Conservation (phyloP, 2,329 filamentous ascomycete genomes). For the Geoglossum cookeanum region DNA sequence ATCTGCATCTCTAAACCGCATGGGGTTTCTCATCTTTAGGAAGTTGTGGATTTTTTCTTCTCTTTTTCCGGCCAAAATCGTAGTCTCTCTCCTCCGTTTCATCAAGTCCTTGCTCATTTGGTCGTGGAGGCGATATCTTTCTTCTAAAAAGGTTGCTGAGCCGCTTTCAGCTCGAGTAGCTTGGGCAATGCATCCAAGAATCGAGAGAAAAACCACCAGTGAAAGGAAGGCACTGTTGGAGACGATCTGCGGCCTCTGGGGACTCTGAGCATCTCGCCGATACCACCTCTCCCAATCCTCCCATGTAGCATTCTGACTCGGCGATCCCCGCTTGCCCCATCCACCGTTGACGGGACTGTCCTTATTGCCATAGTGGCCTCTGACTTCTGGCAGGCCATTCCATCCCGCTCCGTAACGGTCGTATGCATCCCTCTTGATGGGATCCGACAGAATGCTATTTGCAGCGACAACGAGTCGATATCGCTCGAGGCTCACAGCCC, state of each 20-base stretch:
- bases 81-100: conserved; percentile 27
- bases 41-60: conserved; percentile 54
- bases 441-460: conserved; percentile 72
- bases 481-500: conserved; percentile 53
- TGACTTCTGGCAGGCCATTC: conserved; percentile 29
- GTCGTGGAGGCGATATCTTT: conserved; percentile 46
- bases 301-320: conserved; percentile 74
- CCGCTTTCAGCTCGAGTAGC: conserved; percentile 46
- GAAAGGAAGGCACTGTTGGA: conserved; percentile 62
- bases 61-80: conserved; percentile 12
- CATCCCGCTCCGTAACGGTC: conserved; percentile 70
- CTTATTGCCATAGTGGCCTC: conserved; percentile 23
- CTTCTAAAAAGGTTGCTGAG: conserved; percentile 42
- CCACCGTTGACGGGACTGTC: conserved; percentile 18
- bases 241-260: conserved; percentile 42
- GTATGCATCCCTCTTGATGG: conserved; percentile 59
- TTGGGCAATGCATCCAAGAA: conserved; percentile 54
- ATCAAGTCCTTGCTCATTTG: conserved; percentile 41
- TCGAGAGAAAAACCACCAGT: conserved; percentile 48
- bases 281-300: conserved; percentile 90
- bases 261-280: conserved; percentile 24
- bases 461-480: conserved; percentile 80
- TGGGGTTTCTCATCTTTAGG: conserved; percentile 49
- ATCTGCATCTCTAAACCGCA: conserved; percentile 25
- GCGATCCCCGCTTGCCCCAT: conserved; percentile 20